Percentiles rank a stretch among this genome's conserved stretches.
These are phyloP conservation scores for Diplodia scrobiculata DNA, from an alignment of 2,329 filamentous ascomycete species.

Conservation along the genomic window DNA sequence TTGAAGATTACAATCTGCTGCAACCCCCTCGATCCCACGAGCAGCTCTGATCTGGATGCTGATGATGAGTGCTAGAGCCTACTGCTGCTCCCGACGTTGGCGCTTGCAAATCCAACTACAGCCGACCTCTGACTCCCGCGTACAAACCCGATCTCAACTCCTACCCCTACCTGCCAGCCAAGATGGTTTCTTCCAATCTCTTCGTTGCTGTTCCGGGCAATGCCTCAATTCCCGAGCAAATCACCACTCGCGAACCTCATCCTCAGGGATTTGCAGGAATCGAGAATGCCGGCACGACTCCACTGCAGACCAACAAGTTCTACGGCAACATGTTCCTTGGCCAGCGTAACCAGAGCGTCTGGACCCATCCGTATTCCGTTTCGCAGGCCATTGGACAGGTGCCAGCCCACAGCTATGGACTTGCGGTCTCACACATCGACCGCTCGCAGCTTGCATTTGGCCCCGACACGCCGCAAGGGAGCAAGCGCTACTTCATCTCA, in stretches of 20 bases:
- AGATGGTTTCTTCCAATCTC: slow-evolving; percentile 5
- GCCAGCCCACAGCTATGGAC: slow-evolving; percentile 69
- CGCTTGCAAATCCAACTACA: slow-evolving; percentile 15
- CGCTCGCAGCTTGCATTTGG: slow-evolving; percentile 62
- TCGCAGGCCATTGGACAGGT: slow-evolving; percentile 49
- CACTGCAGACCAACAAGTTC: slow-evolving; percentile 69
- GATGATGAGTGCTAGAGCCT: background rate
- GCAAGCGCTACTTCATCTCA: slow-evolving; percentile 72
- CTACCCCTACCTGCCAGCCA: background rate
- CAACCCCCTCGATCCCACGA: too few species aligned
- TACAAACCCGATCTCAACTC: slow-evolving; percentile 1
- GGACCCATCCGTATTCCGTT: slow-evolving; percentile 65
- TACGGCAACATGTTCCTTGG: slow-evolving; percentile 77
- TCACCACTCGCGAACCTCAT: background rate
- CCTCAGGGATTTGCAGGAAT: background rate
- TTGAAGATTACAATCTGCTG: slow-evolving; percentile 2
- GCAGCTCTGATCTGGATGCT: background rate
- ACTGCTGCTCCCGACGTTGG: slow-evolving; percentile 7
- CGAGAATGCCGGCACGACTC: slow-evolving; percentile 28
- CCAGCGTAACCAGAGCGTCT: slow-evolving; percentile 67
- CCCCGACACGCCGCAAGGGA: slow-evolving; percentile 55
- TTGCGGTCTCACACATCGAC: slow-evolving; percentile 76
- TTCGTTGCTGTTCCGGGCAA: slow-evolving; percentile 9
- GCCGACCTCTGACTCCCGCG: background rate
- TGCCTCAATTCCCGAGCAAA: slow-evolving; percentile 3